Evolutionary conservation across 2,329 filamentous ascomycete genomes (phyloP).

Genomic region (Waltergamsia citrina): DNA sequence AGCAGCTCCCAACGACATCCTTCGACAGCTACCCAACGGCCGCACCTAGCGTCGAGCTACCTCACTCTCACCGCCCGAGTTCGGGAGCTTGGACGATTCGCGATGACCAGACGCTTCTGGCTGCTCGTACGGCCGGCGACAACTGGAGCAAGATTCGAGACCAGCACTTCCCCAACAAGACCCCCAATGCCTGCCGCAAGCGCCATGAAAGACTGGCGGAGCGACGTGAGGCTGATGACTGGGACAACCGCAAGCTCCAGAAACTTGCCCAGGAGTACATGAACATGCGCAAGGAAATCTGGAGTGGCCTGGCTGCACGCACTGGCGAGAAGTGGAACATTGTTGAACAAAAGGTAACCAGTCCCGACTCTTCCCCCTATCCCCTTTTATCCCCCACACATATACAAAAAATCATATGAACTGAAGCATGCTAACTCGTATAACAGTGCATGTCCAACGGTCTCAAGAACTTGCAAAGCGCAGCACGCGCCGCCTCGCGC

Average conservation of each 20-base stretch:
- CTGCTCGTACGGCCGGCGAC: constrained; percentile 62
- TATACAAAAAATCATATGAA: background rate
- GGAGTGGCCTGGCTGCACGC: constrained; percentile 61
- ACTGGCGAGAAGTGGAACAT: constrained; percentile 79
- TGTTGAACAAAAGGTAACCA: constrained; percentile 50
- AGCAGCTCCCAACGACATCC: constrained; percentile 8
- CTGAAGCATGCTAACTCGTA: constrained; percentile 7
- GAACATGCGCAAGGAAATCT: constrained; percentile 71
- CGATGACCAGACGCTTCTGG: constrained; percentile 66
- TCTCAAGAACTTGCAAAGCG: constrained; percentile 68
- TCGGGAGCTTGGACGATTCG: constrained; percentile 62
- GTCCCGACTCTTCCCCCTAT: too few species aligned
- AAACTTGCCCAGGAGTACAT: constrained; percentile 70
- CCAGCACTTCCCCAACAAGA: constrained; percentile 69
- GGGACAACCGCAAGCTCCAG: constrained; percentile 69
- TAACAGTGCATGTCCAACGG: constrained; percentile 75
- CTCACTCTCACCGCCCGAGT: constrained; percentile 39
- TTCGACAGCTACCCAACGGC: constrained; percentile 30
- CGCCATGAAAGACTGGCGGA: constrained; percentile 79
- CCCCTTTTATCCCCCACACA: background rate
- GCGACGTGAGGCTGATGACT: constrained; percentile 64
- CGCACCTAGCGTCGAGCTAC: constrained; percentile 18
- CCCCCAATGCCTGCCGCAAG: constrained; percentile 78
- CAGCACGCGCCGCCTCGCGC: constrained; percentile 3
- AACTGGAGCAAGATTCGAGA: constrained; percentile 78